These are phyloP conservation scores for Sinapis alba DNA, from an alignment of 441 rosid genomes.

Conservation along the genomic window DNA sequence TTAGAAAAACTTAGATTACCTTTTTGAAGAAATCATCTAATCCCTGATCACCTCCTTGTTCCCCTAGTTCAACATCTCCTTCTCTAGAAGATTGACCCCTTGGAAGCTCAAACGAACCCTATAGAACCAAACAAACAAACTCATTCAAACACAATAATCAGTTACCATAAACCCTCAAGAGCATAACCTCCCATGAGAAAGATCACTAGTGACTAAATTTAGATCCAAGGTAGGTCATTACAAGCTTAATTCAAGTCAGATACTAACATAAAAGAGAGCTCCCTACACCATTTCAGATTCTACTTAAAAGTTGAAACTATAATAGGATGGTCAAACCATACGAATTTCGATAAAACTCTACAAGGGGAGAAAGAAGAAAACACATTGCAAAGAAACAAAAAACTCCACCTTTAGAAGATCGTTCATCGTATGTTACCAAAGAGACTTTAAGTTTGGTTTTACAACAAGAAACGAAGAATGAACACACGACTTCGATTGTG, in stretches of 20 bases:
- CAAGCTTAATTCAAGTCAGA: background rate
- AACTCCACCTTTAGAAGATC: slow-evolving; percentile 42
- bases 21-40: slow-evolving; percentile 90
- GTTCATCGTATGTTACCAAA: slow-evolving; percentile 26
- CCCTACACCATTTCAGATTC: background rate
- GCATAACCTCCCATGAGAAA: too few relatives aligned
- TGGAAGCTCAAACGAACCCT: slow-evolving; percentile 94
- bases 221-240: background rate
- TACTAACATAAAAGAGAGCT: background rate
- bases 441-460: background rate
- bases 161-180: too few relatives aligned
- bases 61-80: slow-evolving; percentile 70
- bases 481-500: background rate
- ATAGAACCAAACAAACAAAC: background rate
- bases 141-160: background rate
- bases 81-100: slow-evolving; percentile 66
- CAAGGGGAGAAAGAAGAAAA: background rate
- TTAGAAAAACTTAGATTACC: background rate
- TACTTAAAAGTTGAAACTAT: background rate
- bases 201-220: too few relatives aligned
- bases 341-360: background rate
- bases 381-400: background rate
- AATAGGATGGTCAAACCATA: slow-evolving; percentile 15
- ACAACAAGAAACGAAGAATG: background rate
- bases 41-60: slow-evolving; percentile 63